Evolutionary conservation across 352 stramenopile genomes (phyloP).

Genomic region (Phytophthora litchii): DNA sequence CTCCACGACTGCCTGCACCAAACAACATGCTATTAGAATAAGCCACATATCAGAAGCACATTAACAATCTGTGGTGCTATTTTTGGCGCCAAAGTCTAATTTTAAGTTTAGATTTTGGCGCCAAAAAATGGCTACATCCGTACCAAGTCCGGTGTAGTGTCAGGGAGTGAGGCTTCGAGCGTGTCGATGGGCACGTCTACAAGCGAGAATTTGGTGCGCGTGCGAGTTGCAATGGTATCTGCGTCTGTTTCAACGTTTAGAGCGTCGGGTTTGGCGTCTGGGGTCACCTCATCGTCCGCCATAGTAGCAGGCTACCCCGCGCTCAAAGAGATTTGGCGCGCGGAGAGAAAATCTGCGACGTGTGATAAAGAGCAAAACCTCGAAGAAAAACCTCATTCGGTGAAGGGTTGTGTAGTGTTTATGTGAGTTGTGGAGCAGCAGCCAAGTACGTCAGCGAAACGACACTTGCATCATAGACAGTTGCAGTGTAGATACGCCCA

Average conservation of each 20-base stretch:
- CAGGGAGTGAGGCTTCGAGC: slow-evolving; percentile 66
- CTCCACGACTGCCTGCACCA: slow-evolving; percentile 30
- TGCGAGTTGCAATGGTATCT: slow-evolving; percentile 72
- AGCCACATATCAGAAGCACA: slow-evolving; percentile 3
- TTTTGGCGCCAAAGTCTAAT: slow-evolving; percentile 32
- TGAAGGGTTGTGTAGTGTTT: background rate
- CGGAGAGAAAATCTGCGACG: slow-evolving; percentile 27
- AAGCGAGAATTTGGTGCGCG: slow-evolving; percentile 78
- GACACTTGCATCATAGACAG: slow-evolving; percentile 18
- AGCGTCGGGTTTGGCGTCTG: background rate
- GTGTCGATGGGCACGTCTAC: slow-evolving; percentile 76
- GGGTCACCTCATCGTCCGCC: slow-evolving; percentile 1
- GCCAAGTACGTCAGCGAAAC: slow-evolving; percentile 26
- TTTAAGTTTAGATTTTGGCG: slow-evolving; percentile 18
- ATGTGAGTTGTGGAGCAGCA: background rate
- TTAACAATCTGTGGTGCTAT: slow-evolving; percentile 4
- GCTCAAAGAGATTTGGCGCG: slow-evolving; percentile 12
- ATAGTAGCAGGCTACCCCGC: slow-evolving; percentile 12
- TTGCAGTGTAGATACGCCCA: slow-evolving; percentile 1
- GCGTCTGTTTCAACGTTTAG: slow-evolving; percentile 9
- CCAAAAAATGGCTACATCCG: slow-evolving; percentile 15
- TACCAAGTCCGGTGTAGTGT: slow-evolving; percentile 37
- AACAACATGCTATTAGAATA: slow-evolving; percentile 20
- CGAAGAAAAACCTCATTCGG: slow-evolving; percentile 5
- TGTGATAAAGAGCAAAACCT: slow-evolving; percentile 18